Conservation (phyloP, 148 eudicot genomes). For the Bassia scoparia region DNA sequence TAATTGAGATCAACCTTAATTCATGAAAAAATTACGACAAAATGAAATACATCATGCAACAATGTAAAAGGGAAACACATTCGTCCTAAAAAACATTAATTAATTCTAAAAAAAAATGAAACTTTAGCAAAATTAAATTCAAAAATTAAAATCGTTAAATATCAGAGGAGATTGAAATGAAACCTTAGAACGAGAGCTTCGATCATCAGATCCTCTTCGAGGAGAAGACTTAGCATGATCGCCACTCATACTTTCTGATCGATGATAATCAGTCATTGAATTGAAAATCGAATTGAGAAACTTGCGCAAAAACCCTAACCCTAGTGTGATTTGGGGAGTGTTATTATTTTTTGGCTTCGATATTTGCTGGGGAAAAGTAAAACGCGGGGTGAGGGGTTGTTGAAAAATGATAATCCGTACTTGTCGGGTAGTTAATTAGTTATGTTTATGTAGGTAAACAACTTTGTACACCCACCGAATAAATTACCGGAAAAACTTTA, state of each 20-base stretch:
- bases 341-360: neutral
- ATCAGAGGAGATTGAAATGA: neutral
- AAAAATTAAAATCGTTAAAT: neutral
- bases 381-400: too few relatives aligned
- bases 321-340: conserved; percentile 7
- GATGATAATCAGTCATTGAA: conserved; percentile 13
- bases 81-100: neutral
- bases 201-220: conserved; percentile 43
- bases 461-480: too few relatives aligned
- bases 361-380: too few relatives aligned
- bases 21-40: neutral
- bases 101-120: neutral
- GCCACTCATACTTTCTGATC: conserved; percentile 21
- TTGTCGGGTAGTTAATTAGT: too few relatives aligned
- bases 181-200: conserved; percentile 59
- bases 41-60: neutral
- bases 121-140: neutral
- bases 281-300: conserved; percentile 14
- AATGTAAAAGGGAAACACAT: neutral
- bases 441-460: too few relatives aligned
- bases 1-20: neutral
- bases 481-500: too few relatives aligned
- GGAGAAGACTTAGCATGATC: conserved; percentile 44
- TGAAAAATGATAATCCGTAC: too few relatives aligned
- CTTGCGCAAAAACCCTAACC: conserved; percentile 30